These are phyloP conservation scores for Ophiostoma sp. DNA, from an alignment of 2,329 filamentous ascomycete species.

Conservation along the genomic window DNA sequence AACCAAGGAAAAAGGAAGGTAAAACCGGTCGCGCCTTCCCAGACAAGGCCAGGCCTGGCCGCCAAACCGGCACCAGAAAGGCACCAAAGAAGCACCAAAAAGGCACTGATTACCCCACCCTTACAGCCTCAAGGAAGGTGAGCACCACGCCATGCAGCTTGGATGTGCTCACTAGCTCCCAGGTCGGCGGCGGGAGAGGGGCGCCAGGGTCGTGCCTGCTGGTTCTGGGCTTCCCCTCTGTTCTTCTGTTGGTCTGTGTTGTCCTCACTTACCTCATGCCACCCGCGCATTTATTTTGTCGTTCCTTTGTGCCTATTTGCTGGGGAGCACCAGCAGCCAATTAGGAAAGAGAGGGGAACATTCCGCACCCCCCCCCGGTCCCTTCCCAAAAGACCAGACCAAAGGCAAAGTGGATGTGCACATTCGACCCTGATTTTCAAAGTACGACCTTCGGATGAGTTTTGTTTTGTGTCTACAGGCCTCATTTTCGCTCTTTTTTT, in stretches of 20 bases:
- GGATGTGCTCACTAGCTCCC: background rate
- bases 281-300: background rate
- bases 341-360: background rate
- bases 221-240: background rate
- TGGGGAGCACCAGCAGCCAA: conserved; percentile 4
- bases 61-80: background rate
- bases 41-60: background rate
- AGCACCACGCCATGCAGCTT: background rate
- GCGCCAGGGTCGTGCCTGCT: conserved; percentile 8
- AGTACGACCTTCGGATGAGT: background rate
- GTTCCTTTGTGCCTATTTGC: background rate
- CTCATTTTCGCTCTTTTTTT: background rate
- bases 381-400: conserved; percentile 1
- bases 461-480: background rate
- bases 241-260: background rate
- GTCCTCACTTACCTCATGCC: background rate
- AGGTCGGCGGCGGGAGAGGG: conserved; percentile 11
- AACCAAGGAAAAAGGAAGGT: background rate
- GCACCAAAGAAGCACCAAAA: too few species aligned
- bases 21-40: conserved; percentile 1
- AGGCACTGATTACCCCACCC: background rate
- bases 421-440: conserved; percentile 7
- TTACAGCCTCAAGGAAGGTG: background rate
- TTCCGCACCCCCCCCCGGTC: background rate
- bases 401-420: conserved; percentile 6